Conservation (phyloP, 805 yeast species). For the Wickerhamomyces sydowiorum region DNA sequence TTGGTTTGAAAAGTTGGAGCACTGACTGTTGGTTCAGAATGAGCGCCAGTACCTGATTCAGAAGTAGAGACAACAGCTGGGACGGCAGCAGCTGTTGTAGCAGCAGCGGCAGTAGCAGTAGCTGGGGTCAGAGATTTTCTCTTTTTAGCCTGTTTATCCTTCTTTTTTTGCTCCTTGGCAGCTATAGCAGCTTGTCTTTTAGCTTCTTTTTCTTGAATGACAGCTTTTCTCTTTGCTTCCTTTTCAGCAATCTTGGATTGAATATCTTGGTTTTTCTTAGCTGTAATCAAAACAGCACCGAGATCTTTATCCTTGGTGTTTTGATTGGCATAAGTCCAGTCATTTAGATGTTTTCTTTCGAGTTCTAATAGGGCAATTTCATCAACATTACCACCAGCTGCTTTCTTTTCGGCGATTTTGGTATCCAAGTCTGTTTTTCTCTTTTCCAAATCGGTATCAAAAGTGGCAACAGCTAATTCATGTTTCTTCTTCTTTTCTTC, state of each 20-base stretch:
- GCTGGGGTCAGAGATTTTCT: slow-evolving; percentile 2
- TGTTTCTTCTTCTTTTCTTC: slow-evolving; percentile 8
- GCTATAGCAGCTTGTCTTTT: slow-evolving; percentile 8
- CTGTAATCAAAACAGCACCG: not conserved
- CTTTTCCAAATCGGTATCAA: not conserved
- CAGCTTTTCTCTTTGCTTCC: slow-evolving; percentile 7
- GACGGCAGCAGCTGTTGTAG: slow-evolving; percentile 8
- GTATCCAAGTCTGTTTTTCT: not conserved
- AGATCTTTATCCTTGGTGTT: not conserved
- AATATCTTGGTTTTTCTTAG: not conserved
- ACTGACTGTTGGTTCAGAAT: too few relatives aligned
- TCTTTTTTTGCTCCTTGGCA: slow-evolving; percentile 5
- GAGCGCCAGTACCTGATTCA: slow-evolving; percentile 1
- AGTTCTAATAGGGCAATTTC: not conserved
- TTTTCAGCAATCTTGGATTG: slow-evolving; percentile 5
- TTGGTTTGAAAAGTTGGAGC: too few relatives aligned
- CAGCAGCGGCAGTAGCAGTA: slow-evolving; percentile 12
- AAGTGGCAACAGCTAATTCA: not conserved
- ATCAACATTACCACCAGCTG: not conserved
- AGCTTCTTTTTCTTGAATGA: slow-evolving; percentile 13
- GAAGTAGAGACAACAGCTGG: slow-evolving; percentile 7
- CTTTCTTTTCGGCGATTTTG: not conserved
- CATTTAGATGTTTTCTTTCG: not conserved
- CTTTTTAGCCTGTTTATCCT: slow-evolving; percentile 1
- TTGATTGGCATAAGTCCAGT: not conserved